These are phyloP conservation scores for Dryas alaskensis DNA, from an alignment of 306 rosid genomes.

Conservation along the genomic window DNA sequence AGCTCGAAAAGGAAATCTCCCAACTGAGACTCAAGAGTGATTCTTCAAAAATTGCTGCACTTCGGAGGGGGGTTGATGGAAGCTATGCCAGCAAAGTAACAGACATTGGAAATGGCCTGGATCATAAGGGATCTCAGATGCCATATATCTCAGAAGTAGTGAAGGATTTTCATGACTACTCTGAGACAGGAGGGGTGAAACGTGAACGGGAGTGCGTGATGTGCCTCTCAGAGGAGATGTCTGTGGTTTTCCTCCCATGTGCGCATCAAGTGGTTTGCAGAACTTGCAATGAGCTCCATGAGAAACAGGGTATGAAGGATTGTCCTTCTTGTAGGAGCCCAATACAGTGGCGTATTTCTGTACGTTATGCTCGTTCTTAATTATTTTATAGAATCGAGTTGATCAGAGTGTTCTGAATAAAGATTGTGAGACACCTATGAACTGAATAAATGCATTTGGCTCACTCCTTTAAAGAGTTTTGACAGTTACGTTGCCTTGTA, in stretches of 20 bases:
- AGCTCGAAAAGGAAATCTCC: conserved; percentile 75
- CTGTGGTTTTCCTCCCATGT: conserved; percentile 86
- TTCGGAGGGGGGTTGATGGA: conserved; percentile 75
- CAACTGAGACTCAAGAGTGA: conserved; percentile 69
- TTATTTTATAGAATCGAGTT: conserved; percentile 14
- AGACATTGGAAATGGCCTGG: conserved; percentile 35
- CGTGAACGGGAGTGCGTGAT: conserved; percentile 93
- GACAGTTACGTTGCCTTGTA: conserved; percentile 38
- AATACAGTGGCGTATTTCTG: conserved; percentile 78
- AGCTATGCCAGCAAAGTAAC: conserved; percentile 45
- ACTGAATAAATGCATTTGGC: conserved; percentile 55
- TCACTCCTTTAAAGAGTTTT: conserved; percentile 31
- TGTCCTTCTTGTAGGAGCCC: conserved; percentile 94
- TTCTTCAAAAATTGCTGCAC: conserved; percentile 85
- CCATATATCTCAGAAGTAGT: conserved; percentile 44
- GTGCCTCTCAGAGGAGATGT: conserved; percentile 96
- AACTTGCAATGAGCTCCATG: conserved; percentile 90
- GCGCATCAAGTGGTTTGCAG: conserved; percentile 96
- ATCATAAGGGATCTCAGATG: conserved; percentile 31
- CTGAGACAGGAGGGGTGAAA: conserved; percentile 61
- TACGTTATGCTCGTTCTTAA: conserved; percentile 56
- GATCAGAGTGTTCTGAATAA: conserved; percentile 58
- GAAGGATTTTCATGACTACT: conserved; percentile 37
- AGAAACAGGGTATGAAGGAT: conserved; percentile 90
- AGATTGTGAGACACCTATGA: conserved; percentile 45